Evolutionary conservation across 2,329 filamentous ascomycete species (phyloP).

Genomic region (Trichophyton rubrum): DNA sequence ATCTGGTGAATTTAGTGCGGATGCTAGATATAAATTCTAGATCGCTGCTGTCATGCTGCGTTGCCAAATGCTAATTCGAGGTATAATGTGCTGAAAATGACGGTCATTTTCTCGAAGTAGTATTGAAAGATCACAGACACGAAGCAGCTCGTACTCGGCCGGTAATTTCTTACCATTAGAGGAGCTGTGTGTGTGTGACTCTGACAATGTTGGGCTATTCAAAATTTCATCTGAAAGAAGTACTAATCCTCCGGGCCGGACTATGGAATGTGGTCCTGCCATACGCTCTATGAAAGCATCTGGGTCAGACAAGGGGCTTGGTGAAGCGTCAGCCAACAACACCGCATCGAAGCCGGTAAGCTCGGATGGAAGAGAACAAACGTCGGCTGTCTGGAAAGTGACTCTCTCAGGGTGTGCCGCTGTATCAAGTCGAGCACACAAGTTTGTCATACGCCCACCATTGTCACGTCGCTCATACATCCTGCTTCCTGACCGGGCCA

Average conservation of each 20-base stretch:
- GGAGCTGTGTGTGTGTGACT: background rate
- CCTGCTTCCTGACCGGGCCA: background rate
- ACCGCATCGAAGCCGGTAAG: background rate
- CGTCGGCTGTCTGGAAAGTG: background rate
- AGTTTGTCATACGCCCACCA: background rate
- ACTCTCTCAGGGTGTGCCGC: background rate
- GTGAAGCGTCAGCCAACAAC: background rate
- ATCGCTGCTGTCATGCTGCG: background rate
- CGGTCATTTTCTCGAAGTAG: background rate
- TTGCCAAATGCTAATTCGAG: background rate
- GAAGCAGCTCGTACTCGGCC: background rate
- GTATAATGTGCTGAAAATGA: background rate
- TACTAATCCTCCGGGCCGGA: background rate
- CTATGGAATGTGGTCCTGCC: background rate
- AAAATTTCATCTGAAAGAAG: background rate
- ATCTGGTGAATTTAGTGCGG: background rate
- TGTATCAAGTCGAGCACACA: background rate
- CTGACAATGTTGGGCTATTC: background rate
- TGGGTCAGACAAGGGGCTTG: background rate
- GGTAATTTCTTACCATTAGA: background rate
- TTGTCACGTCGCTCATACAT: background rate
- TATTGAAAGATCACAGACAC: background rate
- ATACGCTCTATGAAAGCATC: background rate
- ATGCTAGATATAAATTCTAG: background rate
- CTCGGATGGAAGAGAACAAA: background rate